Conservation (phyloP, 1,284 basidiomycete genomes). For the Melampsora larici-populina region DNA sequence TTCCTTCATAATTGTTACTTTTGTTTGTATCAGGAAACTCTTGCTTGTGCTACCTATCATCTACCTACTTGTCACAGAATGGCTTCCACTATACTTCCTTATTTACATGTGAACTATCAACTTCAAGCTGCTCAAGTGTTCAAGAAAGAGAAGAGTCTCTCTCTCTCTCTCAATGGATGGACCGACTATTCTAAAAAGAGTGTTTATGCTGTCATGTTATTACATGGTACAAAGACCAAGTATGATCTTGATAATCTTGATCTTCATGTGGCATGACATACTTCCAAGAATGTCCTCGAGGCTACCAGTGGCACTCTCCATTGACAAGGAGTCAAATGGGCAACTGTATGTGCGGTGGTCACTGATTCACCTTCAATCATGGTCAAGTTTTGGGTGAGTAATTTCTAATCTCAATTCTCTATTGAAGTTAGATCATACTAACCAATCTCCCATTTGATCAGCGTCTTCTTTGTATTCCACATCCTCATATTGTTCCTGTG, state of each 20-base stretch:
- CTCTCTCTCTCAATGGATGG: neutral
- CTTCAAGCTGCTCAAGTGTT: neutral
- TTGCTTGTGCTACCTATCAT: neutral
- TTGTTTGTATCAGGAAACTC: too few species aligned
- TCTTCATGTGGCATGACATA: neutral
- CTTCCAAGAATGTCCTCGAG: neutral
- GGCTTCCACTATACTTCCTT: neutral
- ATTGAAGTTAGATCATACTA: neutral
- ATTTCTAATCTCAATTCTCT: neutral
- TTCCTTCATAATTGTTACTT: neutral
- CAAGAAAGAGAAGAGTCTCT: neutral
- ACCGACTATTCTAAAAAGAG: neutral
- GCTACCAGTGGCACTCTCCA: neutral
- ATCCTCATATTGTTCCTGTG: neutral
- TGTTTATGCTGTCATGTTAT: neutral
- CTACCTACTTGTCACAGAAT: neutral
- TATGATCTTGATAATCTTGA: neutral
- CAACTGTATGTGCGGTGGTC: neutral
- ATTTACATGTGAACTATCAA: neutral
- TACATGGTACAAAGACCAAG: neutral
- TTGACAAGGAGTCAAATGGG: constrained; percentile 3
- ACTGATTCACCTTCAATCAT: neutral
- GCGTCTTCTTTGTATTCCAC: neutral
- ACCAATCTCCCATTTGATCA: neutral
- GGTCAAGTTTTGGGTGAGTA: neutral